Conservation (phyloP, 306 rosid genomes). For the Prunus fruticosa region DNA sequence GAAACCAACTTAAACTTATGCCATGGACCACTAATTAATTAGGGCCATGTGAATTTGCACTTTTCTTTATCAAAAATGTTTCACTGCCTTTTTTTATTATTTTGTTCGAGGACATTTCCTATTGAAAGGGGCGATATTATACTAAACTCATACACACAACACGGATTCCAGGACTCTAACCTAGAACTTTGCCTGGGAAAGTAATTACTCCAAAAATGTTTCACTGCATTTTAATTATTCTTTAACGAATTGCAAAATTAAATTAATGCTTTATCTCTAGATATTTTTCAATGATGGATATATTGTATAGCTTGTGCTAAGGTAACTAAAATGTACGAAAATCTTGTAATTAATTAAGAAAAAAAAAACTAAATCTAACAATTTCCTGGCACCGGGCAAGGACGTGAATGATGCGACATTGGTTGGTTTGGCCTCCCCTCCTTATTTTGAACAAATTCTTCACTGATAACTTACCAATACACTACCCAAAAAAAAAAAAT, state of each 20-base stretch:
- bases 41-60: background rate
- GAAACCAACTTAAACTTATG: background rate
- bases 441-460: background rate
- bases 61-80: background rate
- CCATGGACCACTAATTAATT: background rate
- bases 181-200: no score
- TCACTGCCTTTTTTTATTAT: background rate
- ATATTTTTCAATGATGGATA: background rate
- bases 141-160: no score
- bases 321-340: background rate
- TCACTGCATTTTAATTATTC: background rate
- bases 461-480: background rate
- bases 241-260: background rate
- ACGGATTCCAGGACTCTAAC: fast-evolving
- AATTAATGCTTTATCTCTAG: background rate
- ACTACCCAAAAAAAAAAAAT: no score
- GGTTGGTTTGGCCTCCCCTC: constrained; percentile 1
- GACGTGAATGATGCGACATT: background rate
- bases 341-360: no score
- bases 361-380: background rate
- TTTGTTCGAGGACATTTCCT: no score
- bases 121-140: no score
- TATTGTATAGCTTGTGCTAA: background rate
- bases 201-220: no score
- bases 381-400: background rate